A percentile compares a stretch with the other conserved stretches of the same genome.
Evolutionary conservation across 179 eudicot genomes (phyloP).

Genomic region (Spinacia oleracea): DNA sequence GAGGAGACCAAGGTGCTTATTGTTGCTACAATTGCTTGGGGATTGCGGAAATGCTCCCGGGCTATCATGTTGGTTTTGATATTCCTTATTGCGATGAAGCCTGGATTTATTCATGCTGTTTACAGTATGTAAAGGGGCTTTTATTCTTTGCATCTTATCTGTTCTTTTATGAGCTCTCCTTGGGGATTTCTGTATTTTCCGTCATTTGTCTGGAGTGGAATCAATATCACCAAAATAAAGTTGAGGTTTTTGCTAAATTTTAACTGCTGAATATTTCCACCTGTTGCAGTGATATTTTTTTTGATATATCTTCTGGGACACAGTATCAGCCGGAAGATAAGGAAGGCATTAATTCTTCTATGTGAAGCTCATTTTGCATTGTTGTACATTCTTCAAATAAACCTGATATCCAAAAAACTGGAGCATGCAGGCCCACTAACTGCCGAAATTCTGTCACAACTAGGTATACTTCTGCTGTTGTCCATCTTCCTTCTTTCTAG

Average conservation of each 20-base stretch:
- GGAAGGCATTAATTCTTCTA: constrained; percentile 74
- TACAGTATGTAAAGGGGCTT: constrained; percentile 63
- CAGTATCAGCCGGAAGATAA: constrained; percentile 61
- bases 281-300: constrained; percentile 92
- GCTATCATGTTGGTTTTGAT: constrained; percentile 78
- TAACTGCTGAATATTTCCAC: constrained; percentile 24
- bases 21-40: constrained; percentile 99
- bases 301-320: constrained; percentile 83
- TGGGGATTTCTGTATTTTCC: not conserved
- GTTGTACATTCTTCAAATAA: constrained; percentile 78
- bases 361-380: constrained; percentile 95
- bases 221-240: not conserved
- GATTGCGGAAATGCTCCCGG: constrained; percentile 88
- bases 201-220: constrained; percentile 15
- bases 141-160: not conserved
- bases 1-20: constrained; percentile 90
- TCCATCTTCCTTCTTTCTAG: not conserved
- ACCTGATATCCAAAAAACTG: constrained; percentile 58
- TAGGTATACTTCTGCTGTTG: constrained; percentile 53
- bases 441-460: constrained; percentile 64
- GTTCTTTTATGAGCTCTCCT: not conserved
- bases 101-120: constrained; percentile 88
- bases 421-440: constrained; percentile 58
- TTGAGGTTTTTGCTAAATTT: not conserved
- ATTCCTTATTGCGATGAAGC: constrained; percentile 90